These are phyloP conservation scores for Microdochium paspali DNA, from an alignment of 2,329 filamentous ascomycete species.

Conservation along the genomic window DNA sequence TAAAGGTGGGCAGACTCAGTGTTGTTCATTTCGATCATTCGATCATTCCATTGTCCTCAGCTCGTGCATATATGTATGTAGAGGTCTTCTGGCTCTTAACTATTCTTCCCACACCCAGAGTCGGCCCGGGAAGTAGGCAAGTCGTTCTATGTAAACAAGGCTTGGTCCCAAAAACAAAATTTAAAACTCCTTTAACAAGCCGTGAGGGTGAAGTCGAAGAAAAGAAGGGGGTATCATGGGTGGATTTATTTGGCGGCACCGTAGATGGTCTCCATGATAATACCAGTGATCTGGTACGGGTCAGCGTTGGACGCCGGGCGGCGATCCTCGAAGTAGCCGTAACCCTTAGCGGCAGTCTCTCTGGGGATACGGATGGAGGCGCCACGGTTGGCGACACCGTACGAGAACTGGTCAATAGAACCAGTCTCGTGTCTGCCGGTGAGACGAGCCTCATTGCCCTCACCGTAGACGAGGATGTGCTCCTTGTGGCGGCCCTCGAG, in stretches of 20 bases:
- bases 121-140: too few relatives aligned
- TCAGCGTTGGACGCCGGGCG: constrained; percentile 74
- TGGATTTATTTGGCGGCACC: constrained; percentile 14
- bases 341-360: constrained; percentile 75
- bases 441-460: constrained; percentile 90
- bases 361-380: constrained; percentile 89
- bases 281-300: constrained; percentile 71
- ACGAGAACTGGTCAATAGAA: constrained; percentile 85
- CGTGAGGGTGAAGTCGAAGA: not conserved
- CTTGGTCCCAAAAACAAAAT: too few relatives aligned
- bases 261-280: constrained; percentile 60
- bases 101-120: too few relatives aligned
- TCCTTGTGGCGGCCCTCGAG: constrained; percentile 68
- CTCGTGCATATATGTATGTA: too few relatives aligned
- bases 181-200: too few relatives aligned
- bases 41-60: too few relatives aligned
- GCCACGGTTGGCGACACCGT: constrained; percentile 92
- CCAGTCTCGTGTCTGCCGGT: constrained; percentile 94
- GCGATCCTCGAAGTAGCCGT: constrained; percentile 88
- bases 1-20: too few relatives aligned
- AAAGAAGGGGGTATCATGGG: not conserved
- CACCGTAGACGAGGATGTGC: constrained; percentile 90
- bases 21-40: too few relatives aligned
- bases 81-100: too few relatives aligned
- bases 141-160: too few relatives aligned